Evolutionary conservation across 1,284 basidiomycete genomes (phyloP), one percentile per base, ranked within the genome.

Genomic region (Rhodotorula sp.): DNA sequence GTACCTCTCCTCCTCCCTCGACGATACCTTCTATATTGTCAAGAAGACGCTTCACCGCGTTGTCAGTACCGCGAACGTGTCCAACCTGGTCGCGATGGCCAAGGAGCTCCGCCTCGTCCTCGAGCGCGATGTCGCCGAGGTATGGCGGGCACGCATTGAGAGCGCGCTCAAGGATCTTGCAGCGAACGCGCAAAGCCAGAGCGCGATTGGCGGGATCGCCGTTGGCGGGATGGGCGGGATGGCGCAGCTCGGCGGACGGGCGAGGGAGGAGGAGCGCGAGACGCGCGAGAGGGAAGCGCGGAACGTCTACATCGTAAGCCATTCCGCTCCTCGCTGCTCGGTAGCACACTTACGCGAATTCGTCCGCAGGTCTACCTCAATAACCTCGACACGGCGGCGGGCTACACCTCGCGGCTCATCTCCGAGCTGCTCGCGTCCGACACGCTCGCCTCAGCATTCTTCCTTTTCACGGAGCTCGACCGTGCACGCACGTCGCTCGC

Each of bases 1-100:
- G 87, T 91, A 57, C 71, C 75, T 85, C 29, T 83, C 83, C 2
- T 84, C 83, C 13, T 89, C 90, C 0, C 91, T 95, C 0, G 94
- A 97, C 80, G 94, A 97, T 78, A 91, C 90, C 3, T 97, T 97
- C 82, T 97, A 95, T 82, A 90, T 97, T 67, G 83, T 97, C 73
- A 97, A 95, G 81, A 85, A 89, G 7, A 89, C 94, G 4, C 84
- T 94, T 9, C 84, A 87, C 27, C 86, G 94, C 19, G 83, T 92
- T 41, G 80, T 95, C 27, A 89, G 89, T 0, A 90, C 89, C 0
- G 64, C 70, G 0, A 89, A 89, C 5, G 76, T 88, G 1, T 79
- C 80, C 5, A 87, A 86, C 3, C 85, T 94, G 3, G 83, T 86
- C 66, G 83, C 83, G 29, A 88, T 88, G 72, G 83, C 88, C 5